A percentile compares a stretch with the other conserved stretches of the same genome.
These are phyloP conservation scores for Bocquillonia castaneifolia DNA, from an alignment of 441 rosid genomes.

Conservation along the genomic window DNA sequence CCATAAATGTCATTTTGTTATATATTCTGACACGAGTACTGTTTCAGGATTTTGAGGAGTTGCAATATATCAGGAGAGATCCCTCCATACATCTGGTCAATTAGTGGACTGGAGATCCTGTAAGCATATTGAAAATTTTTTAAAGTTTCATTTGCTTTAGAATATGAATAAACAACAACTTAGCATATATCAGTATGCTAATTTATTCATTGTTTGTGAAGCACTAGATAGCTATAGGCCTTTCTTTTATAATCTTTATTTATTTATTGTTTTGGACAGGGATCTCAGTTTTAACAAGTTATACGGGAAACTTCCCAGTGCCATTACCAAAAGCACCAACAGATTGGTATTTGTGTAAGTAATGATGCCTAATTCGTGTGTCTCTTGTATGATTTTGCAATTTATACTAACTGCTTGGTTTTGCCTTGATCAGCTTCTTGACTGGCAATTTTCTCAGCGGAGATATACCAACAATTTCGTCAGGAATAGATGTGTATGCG, in stretches of 20 bases:
- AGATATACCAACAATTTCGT: slow-evolving; percentile 29
- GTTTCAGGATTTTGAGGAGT: slow-evolving; percentile 29
- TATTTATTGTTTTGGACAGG: slow-evolving; percentile 24
- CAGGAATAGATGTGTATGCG: slow-evolving; percentile 32
- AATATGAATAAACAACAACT: neutral
- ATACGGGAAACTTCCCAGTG: slow-evolving; percentile 32
- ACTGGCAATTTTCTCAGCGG: slow-evolving; percentile 36
- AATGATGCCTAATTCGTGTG: neutral
- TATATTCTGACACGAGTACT: neutral
- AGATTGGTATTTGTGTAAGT: slow-evolving; percentile 32
- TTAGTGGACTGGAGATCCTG: slow-evolving; percentile 17
- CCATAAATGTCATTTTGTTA: neutral
- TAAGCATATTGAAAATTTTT: slow-evolving; percentile 11
- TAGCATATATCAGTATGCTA: no score
- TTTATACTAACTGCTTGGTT: slow-evolving; percentile 11
- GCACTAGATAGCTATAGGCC: neutral
- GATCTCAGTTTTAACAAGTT: slow-evolving; percentile 47
- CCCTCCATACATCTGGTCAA: slow-evolving; percentile 29
- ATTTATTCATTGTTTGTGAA: no score
- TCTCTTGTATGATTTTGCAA: neutral
- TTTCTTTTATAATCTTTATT: neutral
- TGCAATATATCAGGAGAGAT: slow-evolving; percentile 30
- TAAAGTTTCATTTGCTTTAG: neutral
- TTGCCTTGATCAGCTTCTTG: slow-evolving; percentile 32
- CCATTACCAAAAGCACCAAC: neutral